phyloP scores from a whole-genome alignment of 768 basidiomycete species.

The Austroboletus eburneus region DNA sequence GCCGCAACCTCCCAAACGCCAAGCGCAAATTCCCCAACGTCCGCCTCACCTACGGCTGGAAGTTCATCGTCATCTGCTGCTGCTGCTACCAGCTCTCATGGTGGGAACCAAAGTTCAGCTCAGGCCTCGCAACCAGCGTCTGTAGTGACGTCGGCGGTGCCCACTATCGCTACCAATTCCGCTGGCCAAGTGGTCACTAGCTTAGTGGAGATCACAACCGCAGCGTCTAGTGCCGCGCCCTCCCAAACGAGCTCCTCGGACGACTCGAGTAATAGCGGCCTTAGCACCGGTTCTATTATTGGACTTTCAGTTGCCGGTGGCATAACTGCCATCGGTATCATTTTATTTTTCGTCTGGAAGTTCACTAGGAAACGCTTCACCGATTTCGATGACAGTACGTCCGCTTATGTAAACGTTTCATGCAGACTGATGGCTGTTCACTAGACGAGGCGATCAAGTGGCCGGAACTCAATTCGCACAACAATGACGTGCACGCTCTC shows the following conservation, averaged over 20 bases:
- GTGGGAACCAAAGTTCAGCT: background rate
- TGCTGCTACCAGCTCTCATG: background rate
- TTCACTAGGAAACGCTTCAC: conserved; percentile 73
- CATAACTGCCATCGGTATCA: conserved; percentile 64
- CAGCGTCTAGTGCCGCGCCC: conserved; percentile 24
- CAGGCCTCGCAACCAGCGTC: background rate
- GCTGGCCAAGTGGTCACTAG: conserved; percentile 30
- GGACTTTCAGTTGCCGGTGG: conserved; percentile 82
- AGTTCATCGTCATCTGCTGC: conserved; percentile 1
- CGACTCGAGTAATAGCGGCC: conserved; percentile 29
- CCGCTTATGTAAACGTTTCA: conserved; percentile 12
- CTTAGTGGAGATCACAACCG: conserved; percentile 7
- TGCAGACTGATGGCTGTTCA: background rate
- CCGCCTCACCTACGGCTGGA: conserved; percentile 5
- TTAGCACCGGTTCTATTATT: conserved; percentile 69
- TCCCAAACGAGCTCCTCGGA: conserved; percentile 19
- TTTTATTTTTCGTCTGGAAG: conserved; percentile 82
- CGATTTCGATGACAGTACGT: conserved; percentile 78
- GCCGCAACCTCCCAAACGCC: background rate
- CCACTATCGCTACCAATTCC: conserved; percentile 27
- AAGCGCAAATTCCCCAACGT: conserved; percentile 8
- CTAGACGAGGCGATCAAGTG: conserved; percentile 85
- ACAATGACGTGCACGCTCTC: conserved; percentile 52
- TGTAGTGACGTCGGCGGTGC: conserved; percentile 3
- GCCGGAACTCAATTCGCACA: conserved; percentile 80